Base-by-base conservation (phyloP, 768 basidiomycete genomes). In the Amyloporia xantha region DNA sequence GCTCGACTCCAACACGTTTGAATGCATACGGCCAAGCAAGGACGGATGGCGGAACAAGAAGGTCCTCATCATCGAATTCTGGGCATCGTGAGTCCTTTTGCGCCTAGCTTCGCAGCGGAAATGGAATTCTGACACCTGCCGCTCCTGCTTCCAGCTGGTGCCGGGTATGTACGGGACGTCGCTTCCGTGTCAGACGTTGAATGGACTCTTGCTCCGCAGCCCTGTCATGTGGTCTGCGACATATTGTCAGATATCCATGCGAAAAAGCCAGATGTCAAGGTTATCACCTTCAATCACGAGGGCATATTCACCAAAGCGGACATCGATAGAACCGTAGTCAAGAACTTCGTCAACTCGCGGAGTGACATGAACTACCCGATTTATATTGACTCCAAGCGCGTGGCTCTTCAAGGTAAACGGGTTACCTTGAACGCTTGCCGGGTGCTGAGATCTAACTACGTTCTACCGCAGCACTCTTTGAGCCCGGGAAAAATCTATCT, bases 201-300 rank as follows among this genome's bases (percentile, higher is more conserved):
- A 35, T 42, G 7, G 48, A 41, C 25, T 4, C 26, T 24, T 41
- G 41, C 38, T 27, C 47, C 44, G 41, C 52, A 65, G 63, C 63
- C 63, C 5, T 65, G 63, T 48, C 57, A 61, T 38, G 52, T 54
- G 41, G 63, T 61, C 19, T 62, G 59, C 54, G 40, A 42, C n/a
- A 57, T 62, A 37, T 55, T 65, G 41, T 54, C 61, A n/a, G 39
- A 48, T 11, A 47, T 62, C 33, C 57, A 56, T 13, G 52, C 53
- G 21, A 59, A 49, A 39, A 50, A 52, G 21, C 51, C 55, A 27
- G 52, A 57, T 15, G 54, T 62, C 48, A 59, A 62, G 40, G 55
- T 65, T 19, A 58, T 62, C 59, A 58, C 59, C 23, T 62, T 59
- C 56, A 62, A 62, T 41, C 51, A 59, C 53, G 63, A 65, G 45